phyloP scores from a whole-genome alignment of 352 stramenopile species.

The Phytopythium chamaehyphon region DNA sequence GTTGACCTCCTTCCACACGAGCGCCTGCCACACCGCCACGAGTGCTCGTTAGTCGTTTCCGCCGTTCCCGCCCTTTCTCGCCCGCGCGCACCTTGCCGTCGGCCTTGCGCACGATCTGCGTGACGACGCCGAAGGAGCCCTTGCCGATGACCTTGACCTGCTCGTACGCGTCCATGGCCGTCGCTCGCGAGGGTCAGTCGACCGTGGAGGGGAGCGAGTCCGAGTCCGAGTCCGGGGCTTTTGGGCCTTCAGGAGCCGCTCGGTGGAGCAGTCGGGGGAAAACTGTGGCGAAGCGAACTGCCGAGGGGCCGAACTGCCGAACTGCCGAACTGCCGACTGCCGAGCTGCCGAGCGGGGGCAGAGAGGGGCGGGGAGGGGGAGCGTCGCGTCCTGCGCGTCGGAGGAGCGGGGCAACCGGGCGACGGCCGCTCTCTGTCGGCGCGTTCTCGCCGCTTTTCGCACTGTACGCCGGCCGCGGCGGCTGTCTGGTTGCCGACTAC shows the following conservation, averaged over 20 bases:
- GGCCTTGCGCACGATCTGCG: constrained; percentile 85
- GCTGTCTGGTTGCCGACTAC: background rate
- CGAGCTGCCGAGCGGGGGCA: constrained; percentile 12
- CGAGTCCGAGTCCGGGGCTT: too few species aligned
- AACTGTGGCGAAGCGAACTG: background rate
- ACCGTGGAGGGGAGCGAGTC: background rate
- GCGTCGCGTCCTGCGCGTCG: constrained; percentile 6
- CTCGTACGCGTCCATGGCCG: constrained; percentile 84
- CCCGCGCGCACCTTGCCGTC: constrained; percentile 72
- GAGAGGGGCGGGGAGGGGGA: constrained; percentile 6
- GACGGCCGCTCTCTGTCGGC: constrained; percentile 6
- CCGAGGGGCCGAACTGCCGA: too few species aligned
- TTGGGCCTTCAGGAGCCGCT: too few species aligned
- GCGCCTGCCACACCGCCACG: constrained; percentile 38
- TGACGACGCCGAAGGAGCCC: constrained; percentile 90
- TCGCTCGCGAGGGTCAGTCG: too few species aligned
- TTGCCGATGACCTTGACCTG: constrained; percentile 88
- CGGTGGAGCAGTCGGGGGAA: too few species aligned
- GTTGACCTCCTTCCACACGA: constrained; percentile 93
- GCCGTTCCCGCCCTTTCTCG: constrained; percentile 4
- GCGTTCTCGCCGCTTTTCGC: constrained; percentile 1
- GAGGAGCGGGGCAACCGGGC: constrained; percentile 3
- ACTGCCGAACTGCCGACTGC: too few species aligned
- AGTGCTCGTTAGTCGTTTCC: background rate
- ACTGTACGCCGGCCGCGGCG: constrained; percentile 7